Percentiles rank a stretch among this genome's conserved stretches.
phyloP scores from a whole-genome alignment of 306 rosid genomes.

The Spatholobus suberectus region DNA sequence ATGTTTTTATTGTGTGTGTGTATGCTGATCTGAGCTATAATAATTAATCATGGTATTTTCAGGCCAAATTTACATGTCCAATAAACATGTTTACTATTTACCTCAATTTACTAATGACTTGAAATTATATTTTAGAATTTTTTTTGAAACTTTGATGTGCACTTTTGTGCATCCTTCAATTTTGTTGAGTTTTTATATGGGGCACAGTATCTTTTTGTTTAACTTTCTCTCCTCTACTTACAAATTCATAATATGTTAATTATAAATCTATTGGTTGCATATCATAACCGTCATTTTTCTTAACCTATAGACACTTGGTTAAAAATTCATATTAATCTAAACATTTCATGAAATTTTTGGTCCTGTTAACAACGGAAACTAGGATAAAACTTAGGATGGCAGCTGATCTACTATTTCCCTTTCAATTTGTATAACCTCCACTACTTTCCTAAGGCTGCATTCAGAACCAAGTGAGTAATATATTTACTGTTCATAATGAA shows the following conservation, averaged over 20 bases:
- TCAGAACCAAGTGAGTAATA: neutral
- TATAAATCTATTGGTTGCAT: neutral
- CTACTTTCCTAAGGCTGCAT: slow-evolving; percentile 4
- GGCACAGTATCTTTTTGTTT: neutral
- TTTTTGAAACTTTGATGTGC: neutral
- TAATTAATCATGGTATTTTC: slow-evolving; percentile 14
- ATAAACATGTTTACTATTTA: neutral
- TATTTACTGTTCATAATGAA: neutral
- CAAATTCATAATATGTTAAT: slow-evolving; percentile 2
- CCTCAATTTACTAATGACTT: slow-evolving; percentile 1
- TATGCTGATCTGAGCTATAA: slow-evolving; percentile 12
- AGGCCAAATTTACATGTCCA: neutral
- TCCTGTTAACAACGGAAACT: neutral
- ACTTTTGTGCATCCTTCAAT: neutral
- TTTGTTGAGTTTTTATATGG: neutral
- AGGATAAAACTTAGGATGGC: slow-evolving; percentile 13
- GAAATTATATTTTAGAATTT: neutral
- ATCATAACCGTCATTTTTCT: neutral
- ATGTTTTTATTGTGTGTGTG: slow-evolving; percentile 28
- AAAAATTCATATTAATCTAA: neutral
- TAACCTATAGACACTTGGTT: neutral
- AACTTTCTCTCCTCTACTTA: neutral
- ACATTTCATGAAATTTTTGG: neutral
- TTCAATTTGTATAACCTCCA: slow-evolving; percentile 10
- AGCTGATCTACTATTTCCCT: slow-evolving; percentile 10